A percentile compares a stretch with the other conserved stretches of the same genome.
phyloP scores from a whole-genome alignment of 2,329 filamentous ascomycete species.

The Fusarium sp. region DNA sequence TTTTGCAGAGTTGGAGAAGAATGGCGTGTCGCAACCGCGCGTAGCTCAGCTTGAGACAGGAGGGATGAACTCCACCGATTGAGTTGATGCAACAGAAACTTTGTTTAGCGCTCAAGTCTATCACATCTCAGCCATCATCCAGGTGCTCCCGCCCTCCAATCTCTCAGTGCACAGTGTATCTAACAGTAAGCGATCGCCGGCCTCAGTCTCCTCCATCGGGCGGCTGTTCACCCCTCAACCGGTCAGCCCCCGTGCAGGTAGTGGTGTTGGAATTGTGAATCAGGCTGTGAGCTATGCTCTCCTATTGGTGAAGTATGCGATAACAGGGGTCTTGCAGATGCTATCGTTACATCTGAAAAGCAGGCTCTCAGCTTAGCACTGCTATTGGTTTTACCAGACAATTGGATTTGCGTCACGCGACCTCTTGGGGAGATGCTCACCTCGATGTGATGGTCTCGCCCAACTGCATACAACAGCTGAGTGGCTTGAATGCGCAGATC shows the following conservation, averaged over 20 bases:
- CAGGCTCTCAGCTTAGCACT: neutral
- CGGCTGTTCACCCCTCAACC: neutral
- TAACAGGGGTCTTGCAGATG: neutral
- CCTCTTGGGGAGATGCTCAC: neutral
- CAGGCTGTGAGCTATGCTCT: neutral
- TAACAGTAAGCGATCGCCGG: neutral
- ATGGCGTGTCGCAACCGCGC: neutral
- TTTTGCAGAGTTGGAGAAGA: neutral
- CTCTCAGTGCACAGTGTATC: neutral
- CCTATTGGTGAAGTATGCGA: neutral
- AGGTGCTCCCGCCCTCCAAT: neutral
- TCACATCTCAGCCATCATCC: neutral
- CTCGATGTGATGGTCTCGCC: neutral
- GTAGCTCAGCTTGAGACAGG: neutral
- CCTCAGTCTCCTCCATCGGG: neutral
- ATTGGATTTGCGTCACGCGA: neutral
- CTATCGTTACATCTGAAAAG: neutral
- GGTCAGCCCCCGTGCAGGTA: neutral
- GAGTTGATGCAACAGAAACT: neutral
- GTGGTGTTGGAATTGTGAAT: neutral
- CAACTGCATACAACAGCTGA: neutral
- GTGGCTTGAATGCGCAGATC: neutral
- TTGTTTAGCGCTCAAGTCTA: neutral
- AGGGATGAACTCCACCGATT: neutral
- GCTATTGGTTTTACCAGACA: neutral